Conservation (phyloP, 2,329 filamentous ascomycete species). For the Trichoderma lentiforme region DNA sequence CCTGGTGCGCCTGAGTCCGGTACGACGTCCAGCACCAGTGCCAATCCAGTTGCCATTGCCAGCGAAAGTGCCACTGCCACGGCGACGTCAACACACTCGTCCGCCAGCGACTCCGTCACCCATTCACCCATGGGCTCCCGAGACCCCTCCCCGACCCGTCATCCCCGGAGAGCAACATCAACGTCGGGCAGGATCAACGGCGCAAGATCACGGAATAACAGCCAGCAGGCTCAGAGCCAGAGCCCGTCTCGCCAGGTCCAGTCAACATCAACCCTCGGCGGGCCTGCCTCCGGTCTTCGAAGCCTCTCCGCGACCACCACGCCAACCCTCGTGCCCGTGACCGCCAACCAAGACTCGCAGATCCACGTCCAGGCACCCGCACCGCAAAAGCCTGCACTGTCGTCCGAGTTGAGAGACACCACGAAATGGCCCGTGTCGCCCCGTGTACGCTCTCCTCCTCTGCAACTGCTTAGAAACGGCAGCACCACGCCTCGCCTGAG, state of each 20-base stretch:
- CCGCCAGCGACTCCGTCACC: conserved; percentile 35
- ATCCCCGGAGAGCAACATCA: conserved; percentile 35
- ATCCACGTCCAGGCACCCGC: conserved; percentile 52
- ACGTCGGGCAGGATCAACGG: conserved; percentile 34
- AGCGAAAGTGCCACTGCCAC: conserved; percentile 24
- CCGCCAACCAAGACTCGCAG: conserved; percentile 57
- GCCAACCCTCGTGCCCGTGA: conserved; percentile 62
- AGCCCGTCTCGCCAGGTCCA: conserved; percentile 56
- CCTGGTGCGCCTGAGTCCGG: conserved; percentile 16
- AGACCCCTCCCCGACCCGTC: conserved; percentile 48
- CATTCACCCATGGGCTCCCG: conserved; percentile 41
- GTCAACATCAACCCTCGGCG: conserved; percentile 42
- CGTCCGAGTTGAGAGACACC: conserved; percentile 49
- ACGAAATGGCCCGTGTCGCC: conserved; percentile 76
- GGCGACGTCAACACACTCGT: conserved; percentile 35
- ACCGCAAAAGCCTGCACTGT: conserved; percentile 57
- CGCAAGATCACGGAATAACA: conserved; percentile 62
- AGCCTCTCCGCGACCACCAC: conserved; percentile 66
- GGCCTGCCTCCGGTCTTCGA: conserved; percentile 61
- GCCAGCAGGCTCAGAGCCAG: conserved; percentile 60
- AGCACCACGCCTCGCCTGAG: conserved; percentile 43
- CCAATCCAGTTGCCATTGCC: not conserved
- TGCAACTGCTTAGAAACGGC: conserved; percentile 48
- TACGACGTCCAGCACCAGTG: conserved; percentile 8
- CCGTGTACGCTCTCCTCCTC: conserved; percentile 73